These are phyloP conservation scores for Phytophthora brassicae DNA, from an alignment of 352 stramenopile species.

Conservation along the genomic window DNA sequence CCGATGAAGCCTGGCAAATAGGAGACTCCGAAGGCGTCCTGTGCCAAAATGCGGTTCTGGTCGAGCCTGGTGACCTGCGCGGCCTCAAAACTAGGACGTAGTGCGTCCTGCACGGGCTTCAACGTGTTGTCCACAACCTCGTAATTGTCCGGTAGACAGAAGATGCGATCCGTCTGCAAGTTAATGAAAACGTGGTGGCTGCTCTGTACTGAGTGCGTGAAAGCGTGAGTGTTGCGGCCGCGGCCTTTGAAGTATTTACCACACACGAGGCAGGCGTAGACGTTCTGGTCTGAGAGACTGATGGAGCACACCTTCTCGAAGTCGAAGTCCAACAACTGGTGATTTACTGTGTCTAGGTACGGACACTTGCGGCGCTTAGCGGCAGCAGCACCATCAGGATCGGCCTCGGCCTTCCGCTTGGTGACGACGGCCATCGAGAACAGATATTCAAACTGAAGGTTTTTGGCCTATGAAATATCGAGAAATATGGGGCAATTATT, in stretches of 20 bases:
- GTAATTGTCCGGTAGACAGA: conserved; percentile 98
- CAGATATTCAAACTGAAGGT: background rate
- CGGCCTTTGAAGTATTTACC: conserved; percentile 98
- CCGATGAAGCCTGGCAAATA: conserved; percentile 98
- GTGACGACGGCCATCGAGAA: conserved; percentile 9
- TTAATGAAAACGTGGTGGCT: conserved; percentile 98
- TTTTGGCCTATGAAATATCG: background rate
- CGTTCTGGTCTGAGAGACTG: conserved; percentile 95
- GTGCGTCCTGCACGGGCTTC: conserved; percentile 92
- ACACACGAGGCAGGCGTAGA: conserved; percentile 99
- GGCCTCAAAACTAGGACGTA: conserved; percentile 91
- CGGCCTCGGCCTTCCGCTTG: conserved; percentile 56
- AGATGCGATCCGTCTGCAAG: conserved; percentile 93
- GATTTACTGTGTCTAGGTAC: conserved; percentile 98
- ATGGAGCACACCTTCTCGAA: conserved; percentile 98
- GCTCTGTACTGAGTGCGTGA: conserved; percentile 96
- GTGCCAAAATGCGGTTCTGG: conserved; percentile 87
- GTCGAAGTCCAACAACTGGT: conserved; percentile 98
- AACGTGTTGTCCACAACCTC: conserved; percentile 97
- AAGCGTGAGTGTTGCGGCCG: conserved; percentile 92
- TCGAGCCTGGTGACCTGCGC: conserved; percentile 90
- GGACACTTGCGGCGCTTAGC: conserved; percentile 93
- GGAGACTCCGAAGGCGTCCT: conserved; percentile 95
- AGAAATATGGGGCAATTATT: background rate
- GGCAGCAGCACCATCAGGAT: conserved; percentile 5